Evolutionary conservation across 352 stramenopile genomes (phyloP).

Genomic region (Phytopythium litorale): DNA sequence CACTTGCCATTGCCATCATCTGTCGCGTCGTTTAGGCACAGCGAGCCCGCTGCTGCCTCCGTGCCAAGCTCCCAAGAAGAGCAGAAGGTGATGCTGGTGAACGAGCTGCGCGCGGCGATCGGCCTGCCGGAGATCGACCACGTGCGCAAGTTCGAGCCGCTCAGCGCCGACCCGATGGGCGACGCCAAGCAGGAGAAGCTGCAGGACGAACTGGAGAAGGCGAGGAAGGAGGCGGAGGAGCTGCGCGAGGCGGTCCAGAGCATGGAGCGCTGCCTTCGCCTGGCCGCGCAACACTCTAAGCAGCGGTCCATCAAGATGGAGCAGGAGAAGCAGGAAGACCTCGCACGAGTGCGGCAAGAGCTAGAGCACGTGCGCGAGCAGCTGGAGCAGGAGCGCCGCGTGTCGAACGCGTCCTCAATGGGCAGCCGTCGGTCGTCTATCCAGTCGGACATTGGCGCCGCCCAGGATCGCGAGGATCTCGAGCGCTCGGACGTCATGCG

Average conservation of each 20-base stretch:
- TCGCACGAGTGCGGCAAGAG: constrained; percentile 45
- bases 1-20: constrained; percentile 1
- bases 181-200: constrained; percentile 47
- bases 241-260: constrained; percentile 50
- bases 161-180: constrained; percentile 38
- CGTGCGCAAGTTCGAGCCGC: constrained; percentile 63
- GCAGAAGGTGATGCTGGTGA: constrained; percentile 71
- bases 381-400: constrained; percentile 41
- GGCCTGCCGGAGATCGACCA: constrained; percentile 65
- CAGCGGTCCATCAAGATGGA: constrained; percentile 59
- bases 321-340: constrained; percentile 46
- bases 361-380: constrained; percentile 45
- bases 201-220: constrained; percentile 50
- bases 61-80: constrained; percentile 18
- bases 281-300: constrained; percentile 44
- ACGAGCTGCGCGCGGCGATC: constrained; percentile 68
- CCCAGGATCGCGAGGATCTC: constrained; percentile 19
- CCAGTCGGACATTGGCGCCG: constrained; percentile 22
- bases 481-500: constrained; percentile 32
- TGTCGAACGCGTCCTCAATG: constrained; percentile 22
- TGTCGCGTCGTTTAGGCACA: not conserved
- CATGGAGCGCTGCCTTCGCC: constrained; percentile 52
- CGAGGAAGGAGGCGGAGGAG: constrained; percentile 52
- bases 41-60: not conserved
- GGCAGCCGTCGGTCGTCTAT: constrained; percentile 30